Evolutionary conservation across 805 yeast genomes (phyloP), one percentile per base, ranked within the genome.

Genomic region (Lipomyces starkeyi): DNA sequence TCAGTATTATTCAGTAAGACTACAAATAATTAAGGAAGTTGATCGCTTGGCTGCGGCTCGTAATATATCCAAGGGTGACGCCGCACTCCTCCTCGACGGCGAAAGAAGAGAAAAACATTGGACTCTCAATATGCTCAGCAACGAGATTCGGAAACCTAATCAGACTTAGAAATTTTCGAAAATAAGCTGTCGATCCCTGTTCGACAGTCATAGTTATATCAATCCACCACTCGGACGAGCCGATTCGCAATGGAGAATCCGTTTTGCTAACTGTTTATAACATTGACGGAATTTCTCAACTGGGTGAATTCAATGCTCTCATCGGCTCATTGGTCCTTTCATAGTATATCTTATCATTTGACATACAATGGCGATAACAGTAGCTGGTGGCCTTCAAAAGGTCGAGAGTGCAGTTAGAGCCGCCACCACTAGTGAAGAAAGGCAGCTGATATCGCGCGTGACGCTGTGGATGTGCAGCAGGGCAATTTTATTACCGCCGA

Each of bases 401-500:
- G 57, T 17, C 7, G 32, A 22, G 8, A 3, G 20, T 25, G 32
- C 32, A 17, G 2, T 29, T 17, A 25, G 3, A 29, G 17, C 32
- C 20, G 59, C 22, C 27, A n/a, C 3, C 7, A 14, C 47, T 35
- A 22, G 14, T 20, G 25, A 27, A 27, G 32, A n/a, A 57, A 57
- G 22, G 35, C 11, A 29, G 59, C 47, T 27, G 59, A 57, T 57
- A 25, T 57, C 14, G 22, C 32, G 59, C 40, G 17, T 1, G 59
- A 57, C 40, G 32, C 59, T 14, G 47, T 57, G 22, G 43, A 27
- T 35, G 13, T 13, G 20, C n/a, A 27, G 37, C 35, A 29, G 17
- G 40, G 40, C 27, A 14, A 57, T 6, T 29, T 20, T n/a, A 20
- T 61, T 4, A 61, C 63, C 22, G 8, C 60, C 20, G 60, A 61